Conservation (phyloP, 2,329 filamentous ascomycete genomes). For the Trichoderma koningiopsis region DNA sequence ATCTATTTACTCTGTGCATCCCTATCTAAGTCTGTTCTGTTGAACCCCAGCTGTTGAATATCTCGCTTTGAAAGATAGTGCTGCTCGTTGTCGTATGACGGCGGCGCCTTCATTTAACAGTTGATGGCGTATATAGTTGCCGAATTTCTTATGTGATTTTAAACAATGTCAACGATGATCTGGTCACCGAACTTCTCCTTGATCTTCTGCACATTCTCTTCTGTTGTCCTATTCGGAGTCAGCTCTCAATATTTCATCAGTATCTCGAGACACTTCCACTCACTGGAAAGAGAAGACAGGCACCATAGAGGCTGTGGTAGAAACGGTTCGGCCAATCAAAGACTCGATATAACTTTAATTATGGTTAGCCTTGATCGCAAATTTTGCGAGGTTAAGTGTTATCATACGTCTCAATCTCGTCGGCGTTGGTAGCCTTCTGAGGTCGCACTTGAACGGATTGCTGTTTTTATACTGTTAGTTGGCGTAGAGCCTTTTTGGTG, state of each 20-base stretch:
- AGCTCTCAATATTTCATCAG: not conserved
- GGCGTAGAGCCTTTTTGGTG: not conserved
- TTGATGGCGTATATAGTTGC: not conserved
- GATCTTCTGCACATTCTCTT: constrained; percentile 1
- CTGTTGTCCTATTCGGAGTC: not conserved
- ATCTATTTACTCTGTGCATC: not conserved
- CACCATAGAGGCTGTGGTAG: not conserved
- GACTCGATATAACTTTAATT: not conserved
- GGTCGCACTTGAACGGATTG: constrained; percentile 5
- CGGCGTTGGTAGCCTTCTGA: not conserved
- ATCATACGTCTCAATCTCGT: constrained; percentile 2
- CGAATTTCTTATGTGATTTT: not conserved
- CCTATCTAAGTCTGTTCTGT: not conserved
- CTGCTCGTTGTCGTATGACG: not conserved
- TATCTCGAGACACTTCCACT: not conserved
- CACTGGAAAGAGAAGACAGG: constrained; percentile 13
- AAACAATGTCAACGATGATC: not conserved
- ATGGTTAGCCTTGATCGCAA: not conserved
- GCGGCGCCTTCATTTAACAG: not conserved
- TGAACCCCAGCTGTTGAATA: constrained; percentile 1
- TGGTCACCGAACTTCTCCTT: not conserved
- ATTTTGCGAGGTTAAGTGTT: not conserved
- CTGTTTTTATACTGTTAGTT: not conserved
- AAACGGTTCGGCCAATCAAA: not conserved
- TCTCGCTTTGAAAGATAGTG: not conserved